Conservation (phyloP, 345 rosid genomes). For the Syzygium grande region DNA sequence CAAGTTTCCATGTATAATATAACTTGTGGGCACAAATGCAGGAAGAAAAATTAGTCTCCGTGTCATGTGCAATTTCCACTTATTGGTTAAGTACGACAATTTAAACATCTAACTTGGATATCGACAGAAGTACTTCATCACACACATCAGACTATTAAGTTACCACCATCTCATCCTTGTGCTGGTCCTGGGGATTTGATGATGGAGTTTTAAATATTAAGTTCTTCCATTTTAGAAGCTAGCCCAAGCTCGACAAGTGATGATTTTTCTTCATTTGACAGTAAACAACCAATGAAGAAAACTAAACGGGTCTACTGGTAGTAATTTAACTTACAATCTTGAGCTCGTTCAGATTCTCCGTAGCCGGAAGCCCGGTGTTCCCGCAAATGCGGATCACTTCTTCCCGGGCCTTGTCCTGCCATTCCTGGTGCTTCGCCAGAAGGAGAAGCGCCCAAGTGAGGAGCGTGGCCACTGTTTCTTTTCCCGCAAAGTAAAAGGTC, state of each 20-base stretch:
- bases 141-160: not conserved
- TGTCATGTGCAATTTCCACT: not conserved
- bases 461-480: slow-evolving; percentile 67
- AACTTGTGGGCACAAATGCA: not conserved
- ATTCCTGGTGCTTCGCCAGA: slow-evolving; percentile 66
- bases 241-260: not conserved
- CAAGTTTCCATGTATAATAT: not conserved
- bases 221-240: not conserved
- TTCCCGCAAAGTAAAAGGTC: slow-evolving; percentile 84
- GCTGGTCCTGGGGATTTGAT: not conserved
- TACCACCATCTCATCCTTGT: not conserved
- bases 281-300: not conserved
- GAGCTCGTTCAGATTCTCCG: slow-evolving; percentile 40
- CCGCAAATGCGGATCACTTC: slow-evolving; percentile 45
- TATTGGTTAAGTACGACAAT: not conserved
- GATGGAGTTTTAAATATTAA: not conserved
- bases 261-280: not conserved
- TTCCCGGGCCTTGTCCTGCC: slow-evolving; percentile 72
- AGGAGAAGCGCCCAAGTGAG: slow-evolving; percentile 64
- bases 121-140: not conserved
- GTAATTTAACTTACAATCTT: slow-evolving; percentile 42
- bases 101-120: not conserved
- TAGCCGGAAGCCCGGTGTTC: slow-evolving; percentile 14
- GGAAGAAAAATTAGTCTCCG: not conserved
- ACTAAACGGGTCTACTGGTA: not conserved